Base-by-base conservation (phyloP, 768 basidiomycete species). In the Termitomyces titanicus region DNA sequence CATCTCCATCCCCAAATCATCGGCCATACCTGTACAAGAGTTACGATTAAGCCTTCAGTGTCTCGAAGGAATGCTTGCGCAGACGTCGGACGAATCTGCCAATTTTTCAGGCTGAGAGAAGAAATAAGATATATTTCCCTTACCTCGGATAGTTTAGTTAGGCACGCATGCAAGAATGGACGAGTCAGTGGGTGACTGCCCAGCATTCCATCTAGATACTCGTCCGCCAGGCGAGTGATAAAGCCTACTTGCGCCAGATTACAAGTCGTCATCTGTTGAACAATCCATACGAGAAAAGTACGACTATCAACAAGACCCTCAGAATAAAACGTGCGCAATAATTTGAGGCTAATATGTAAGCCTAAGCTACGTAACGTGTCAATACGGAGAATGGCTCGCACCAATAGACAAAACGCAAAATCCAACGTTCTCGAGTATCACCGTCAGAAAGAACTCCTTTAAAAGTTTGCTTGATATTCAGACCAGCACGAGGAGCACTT, bases 161-260 rank as follows among this genome's bases (percentile, higher is more conserved):
- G 64, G 58, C 84, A 91, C 5, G 85, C 83, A n/a, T 91, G 88
- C 0, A 82, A 77, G 56, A 93, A 82, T 3, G 85, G 88, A 27
- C 78, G 80, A 12, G 85, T 75, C 47, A 93, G 73, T 0, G 88
- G 81, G n/a, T 89, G 82, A 61, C 78, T 85, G 15, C 70, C 70
- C 13, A 86, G 68, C 67, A 93, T 80, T 20, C 83, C 88, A 43
- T 84, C 82, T 5, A 91, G 69, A 66, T 92, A 93, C 66, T 92
- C 90, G 61, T 93, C 88, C 6, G 80, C 82, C n/a, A 94, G 71
- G 47, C 86, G 80, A 25, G 80, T 81, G 12, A 92, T 70, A 64
- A 94, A 92, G 3, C 85, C 86, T 13, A 83, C 81, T 71, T 94
- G 91, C 3, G 92, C 90, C 25, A 92, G 79, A 65, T 92, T 93